phyloP scores from a whole-genome alignment of 2,329 filamentous ascomycete genomes.

The Graphilbum ipis-grandicollis region DNA sequence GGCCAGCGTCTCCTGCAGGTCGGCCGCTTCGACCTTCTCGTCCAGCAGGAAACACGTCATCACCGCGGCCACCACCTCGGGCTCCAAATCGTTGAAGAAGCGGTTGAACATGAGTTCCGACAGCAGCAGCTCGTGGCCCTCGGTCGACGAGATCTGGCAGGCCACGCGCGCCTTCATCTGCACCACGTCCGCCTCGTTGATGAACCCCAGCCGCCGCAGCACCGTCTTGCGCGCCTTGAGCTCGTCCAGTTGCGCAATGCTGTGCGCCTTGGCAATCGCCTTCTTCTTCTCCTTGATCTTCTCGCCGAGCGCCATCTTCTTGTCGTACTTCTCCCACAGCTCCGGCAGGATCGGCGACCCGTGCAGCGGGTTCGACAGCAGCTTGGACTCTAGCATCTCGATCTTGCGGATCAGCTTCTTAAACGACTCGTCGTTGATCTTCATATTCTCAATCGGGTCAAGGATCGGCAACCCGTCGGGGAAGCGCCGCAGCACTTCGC shows the following conservation, averaged over 20 bases:
- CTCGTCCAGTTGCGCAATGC: slow-evolving; percentile 85
- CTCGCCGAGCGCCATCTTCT: slow-evolving; percentile 57
- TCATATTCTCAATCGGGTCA: slow-evolving; percentile 93
- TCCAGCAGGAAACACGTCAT: slow-evolving; percentile 95
- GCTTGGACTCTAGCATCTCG: slow-evolving; percentile 80
- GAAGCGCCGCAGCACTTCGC: slow-evolving; percentile 73
- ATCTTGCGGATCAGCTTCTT: slow-evolving; percentile 91
- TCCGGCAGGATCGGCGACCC: slow-evolving; percentile 70
- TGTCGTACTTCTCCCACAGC: slow-evolving; percentile 73
- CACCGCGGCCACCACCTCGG: slow-evolving; percentile 72
- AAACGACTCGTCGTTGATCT: slow-evolving; percentile 80
- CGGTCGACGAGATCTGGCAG: slow-evolving; percentile 85
- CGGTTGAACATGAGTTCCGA: slow-evolving; percentile 90
- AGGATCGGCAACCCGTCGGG: slow-evolving; percentile 79
- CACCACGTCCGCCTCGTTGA: slow-evolving; percentile 88
- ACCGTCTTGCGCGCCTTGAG: slow-evolving; percentile 93
- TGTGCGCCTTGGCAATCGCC: slow-evolving; percentile 67
- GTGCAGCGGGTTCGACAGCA: slow-evolving; percentile 80
- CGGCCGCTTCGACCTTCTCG: slow-evolving; percentile 70
- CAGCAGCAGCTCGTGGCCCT: slow-evolving; percentile 82
- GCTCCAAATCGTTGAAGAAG: slow-evolving; percentile 90
- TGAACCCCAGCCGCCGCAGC: slow-evolving; percentile 81
- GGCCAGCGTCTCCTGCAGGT: slow-evolving; percentile 65
- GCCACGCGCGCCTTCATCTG: slow-evolving; percentile 94
- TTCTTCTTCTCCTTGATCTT: slow-evolving; percentile 83